Percentiles rank a stretch among this genome's conserved stretches.
phyloP scores from a whole-genome alignment of 805 yeast genomes.

The Myxozyma melibiosi region DNA sequence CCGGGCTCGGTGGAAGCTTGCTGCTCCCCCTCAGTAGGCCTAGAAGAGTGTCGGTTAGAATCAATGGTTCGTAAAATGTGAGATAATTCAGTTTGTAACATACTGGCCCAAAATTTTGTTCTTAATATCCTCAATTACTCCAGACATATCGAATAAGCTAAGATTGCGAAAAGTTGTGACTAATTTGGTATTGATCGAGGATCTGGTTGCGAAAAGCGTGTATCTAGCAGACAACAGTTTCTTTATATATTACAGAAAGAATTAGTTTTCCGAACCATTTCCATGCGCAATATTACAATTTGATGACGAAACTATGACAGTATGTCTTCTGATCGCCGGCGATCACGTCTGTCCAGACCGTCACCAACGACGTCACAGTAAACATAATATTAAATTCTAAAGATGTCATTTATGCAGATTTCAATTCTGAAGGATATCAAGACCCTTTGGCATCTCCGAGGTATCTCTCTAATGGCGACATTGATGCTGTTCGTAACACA shows the following conservation, averaged over 20 bases:
- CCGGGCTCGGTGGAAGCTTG: neutral
- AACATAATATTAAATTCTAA: neutral
- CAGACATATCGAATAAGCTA: constrained; percentile 11
- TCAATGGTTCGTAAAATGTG: too few species aligned
- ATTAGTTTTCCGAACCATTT: too few species aligned
- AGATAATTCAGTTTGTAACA: neutral
- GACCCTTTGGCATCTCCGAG: too few species aligned
- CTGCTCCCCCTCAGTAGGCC: constrained; percentile 2
- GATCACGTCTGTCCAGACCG: neutral
- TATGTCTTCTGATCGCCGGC: constrained; percentile 7
- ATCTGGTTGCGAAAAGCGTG: neutral
- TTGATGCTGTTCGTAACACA: too few species aligned
- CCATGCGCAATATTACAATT: neutral
- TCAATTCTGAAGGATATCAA: too few species aligned
- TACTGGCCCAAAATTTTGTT: constrained; percentile 16
- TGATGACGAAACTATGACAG: neutral
- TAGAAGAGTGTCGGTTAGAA: neutral
- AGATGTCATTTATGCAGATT: too few species aligned
- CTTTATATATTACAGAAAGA: neutral
- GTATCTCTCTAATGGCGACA: too few species aligned
- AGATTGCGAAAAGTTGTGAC: neutral
- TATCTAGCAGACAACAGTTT: neutral
- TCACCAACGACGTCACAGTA: neutral
- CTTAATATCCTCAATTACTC: constrained; percentile 17
- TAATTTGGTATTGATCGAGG: neutral